A percentile compares a stretch with the other conserved stretches of the same genome.
Evolutionary conservation across 2,329 filamentous ascomycete genomes (phyloP).

Genomic region (Apiospora saccharicola): DNA sequence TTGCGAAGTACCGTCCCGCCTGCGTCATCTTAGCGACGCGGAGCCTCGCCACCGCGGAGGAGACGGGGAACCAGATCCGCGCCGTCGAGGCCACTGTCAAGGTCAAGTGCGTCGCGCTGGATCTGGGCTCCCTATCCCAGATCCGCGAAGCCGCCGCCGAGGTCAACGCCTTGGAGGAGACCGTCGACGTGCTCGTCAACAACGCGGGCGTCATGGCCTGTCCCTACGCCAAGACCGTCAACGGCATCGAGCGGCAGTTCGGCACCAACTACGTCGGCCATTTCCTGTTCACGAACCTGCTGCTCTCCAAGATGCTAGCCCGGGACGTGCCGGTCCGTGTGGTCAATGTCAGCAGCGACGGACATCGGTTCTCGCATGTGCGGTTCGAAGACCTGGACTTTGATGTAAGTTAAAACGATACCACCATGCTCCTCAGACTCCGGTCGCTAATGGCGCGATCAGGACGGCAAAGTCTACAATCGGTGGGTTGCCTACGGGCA

Average conservation of each 20-base stretch:
- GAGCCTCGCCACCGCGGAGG: conserved; percentile 47
- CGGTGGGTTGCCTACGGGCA: conserved; percentile 48
- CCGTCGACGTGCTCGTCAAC: conserved; percentile 43
- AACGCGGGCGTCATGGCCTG: conserved; percentile 52
- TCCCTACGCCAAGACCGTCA: conserved; percentile 39
- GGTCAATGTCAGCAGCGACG: conserved; percentile 52
- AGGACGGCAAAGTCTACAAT: conserved; percentile 35
- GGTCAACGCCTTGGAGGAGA: conserved; percentile 42
- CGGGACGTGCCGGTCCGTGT: conserved; percentile 40
- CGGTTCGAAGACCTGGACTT: conserved; percentile 53
- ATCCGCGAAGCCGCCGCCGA: conserved; percentile 44
- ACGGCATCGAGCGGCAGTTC: conserved; percentile 49
- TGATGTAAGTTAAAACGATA: conserved; percentile 36
- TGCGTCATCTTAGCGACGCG: conserved; percentile 55
- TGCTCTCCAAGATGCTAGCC: conserved; percentile 41
- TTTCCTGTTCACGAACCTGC: conserved; percentile 48
- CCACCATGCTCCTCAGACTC: background rate
- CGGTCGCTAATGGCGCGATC: background rate
- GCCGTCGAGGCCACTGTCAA: conserved; percentile 42
- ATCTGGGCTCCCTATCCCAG: conserved; percentile 15
- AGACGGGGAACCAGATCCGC: conserved; percentile 46
- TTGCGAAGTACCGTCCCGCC: conserved; percentile 48
- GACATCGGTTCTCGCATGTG: conserved; percentile 49
- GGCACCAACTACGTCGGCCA: conserved; percentile 47
- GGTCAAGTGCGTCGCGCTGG: conserved; percentile 40